phyloP scores from a whole-genome alignment of 371 early-diverging fungal genomes.

The Mucor mucedo region DNA sequence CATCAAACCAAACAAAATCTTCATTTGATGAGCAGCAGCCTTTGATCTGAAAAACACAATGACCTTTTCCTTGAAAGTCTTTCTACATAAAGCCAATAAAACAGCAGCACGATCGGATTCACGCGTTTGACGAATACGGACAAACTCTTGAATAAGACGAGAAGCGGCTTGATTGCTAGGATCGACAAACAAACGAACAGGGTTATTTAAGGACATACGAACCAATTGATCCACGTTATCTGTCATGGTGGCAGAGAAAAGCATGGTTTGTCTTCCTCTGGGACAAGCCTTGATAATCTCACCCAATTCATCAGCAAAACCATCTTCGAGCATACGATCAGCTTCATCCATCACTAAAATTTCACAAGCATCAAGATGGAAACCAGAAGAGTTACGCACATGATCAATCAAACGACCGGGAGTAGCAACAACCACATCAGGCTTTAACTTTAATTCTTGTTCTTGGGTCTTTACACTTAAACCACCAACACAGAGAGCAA shows the following conservation, averaged over 20 bases:
- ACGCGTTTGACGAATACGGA: constrained; percentile 87
- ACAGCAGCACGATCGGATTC: constrained; percentile 90
- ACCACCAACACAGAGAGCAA: constrained; percentile 94
- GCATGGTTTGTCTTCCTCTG: constrained; percentile 93
- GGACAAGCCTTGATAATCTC: constrained; percentile 96
- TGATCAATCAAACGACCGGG: constrained; percentile 99
- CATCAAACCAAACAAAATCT: constrained; percentile 90
- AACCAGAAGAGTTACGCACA: constrained; percentile 89
- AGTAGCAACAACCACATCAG: constrained; percentile 99
- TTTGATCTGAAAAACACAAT: constrained; percentile 96
- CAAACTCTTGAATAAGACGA: constrained; percentile 92
- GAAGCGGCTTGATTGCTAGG: constrained; percentile 76
- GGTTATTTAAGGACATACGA: constrained; percentile 89
- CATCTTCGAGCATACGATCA: constrained; percentile 99
- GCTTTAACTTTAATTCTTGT: constrained; percentile 86
- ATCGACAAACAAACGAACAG: constrained; percentile 92
- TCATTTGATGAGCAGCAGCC: constrained; percentile 95
- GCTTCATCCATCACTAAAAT: constrained; percentile 99
- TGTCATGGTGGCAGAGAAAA: constrained; percentile 99
- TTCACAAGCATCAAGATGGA: constrained; percentile 90
- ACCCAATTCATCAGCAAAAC: constrained; percentile 96
- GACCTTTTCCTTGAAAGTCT: constrained; percentile 76
- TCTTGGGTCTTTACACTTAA: constrained; percentile 92
- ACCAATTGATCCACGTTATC: constrained; percentile 96
- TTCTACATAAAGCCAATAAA: constrained; percentile 81